Percentiles rank a stretch among this genome's conserved stretches.
phyloP scores from a whole-genome alignment of 805 yeast species.

The Kodamaea neixiangensis region DNA sequence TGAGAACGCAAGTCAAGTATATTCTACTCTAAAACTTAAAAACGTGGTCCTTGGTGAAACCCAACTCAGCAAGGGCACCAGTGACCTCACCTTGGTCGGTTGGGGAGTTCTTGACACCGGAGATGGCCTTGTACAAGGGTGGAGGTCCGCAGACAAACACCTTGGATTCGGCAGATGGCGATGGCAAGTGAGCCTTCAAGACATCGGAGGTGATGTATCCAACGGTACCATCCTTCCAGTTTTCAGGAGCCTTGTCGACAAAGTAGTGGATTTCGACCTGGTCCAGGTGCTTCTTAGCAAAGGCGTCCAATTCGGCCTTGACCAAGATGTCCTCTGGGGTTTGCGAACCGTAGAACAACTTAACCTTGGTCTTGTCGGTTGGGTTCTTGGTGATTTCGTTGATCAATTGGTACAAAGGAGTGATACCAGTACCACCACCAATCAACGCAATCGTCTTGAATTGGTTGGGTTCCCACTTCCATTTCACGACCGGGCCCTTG shows the following conservation, averaged over 20 bases:
- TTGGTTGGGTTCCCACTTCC: slow-evolving; percentile 87
- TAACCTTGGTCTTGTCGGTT: slow-evolving; percentile 84
- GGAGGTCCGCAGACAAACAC: slow-evolving; percentile 97
- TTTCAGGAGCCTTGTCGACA: slow-evolving; percentile 61
- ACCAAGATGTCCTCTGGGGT: slow-evolving; percentile 79
- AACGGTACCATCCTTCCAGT: slow-evolving; percentile 53
- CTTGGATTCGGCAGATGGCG: slow-evolving; percentile 59
- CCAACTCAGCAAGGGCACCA: slow-evolving; percentile 86
- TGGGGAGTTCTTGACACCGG: slow-evolving; percentile 84
- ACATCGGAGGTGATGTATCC: slow-evolving; percentile 83
- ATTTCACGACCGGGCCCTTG: slow-evolving; percentile 92
- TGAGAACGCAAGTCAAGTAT: no score
- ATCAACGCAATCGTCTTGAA: slow-evolving; percentile 77
- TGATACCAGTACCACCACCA: slow-evolving; percentile 97
- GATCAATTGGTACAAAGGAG: slow-evolving; percentile 89
- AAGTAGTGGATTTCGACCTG: slow-evolving; percentile 79
- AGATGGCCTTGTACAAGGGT: slow-evolving; percentile 79
- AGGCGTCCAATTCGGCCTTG: slow-evolving; percentile 70
- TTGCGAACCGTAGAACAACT: slow-evolving; percentile 77
- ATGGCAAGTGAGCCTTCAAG: slow-evolving; percentile 60
- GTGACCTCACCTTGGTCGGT: slow-evolving; percentile 92
- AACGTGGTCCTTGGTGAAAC: slow-evolving; percentile 83
- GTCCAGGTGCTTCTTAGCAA: slow-evolving; percentile 69
- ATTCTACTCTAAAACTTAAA: slow-evolving; percentile 59
- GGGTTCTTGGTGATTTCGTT: slow-evolving; percentile 78